A percentile compares a stretch with the other conserved stretches of the same genome.
phyloP scores from a whole-genome alignment of 306 rosid genomes.

The Vigna radiata region DNA sequence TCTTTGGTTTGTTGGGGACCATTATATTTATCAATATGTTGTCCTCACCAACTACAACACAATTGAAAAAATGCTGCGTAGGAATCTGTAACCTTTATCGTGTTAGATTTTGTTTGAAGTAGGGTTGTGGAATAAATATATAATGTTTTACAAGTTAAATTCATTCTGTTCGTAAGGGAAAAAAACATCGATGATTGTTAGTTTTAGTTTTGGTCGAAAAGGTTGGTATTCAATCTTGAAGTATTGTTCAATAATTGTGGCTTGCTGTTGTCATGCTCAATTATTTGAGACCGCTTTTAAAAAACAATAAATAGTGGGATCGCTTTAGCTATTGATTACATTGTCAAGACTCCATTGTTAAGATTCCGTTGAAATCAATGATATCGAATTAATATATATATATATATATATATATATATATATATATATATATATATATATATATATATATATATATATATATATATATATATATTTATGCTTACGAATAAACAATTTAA shows the following conservation, averaged over 20 bases:
- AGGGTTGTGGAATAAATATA: not conserved
- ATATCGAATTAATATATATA: no score
- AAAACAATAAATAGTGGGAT: not conserved
- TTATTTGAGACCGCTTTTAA: not conserved
- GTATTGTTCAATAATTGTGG: slow-evolving; percentile 25
- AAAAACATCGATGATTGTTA: not conserved
- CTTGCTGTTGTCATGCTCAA: slow-evolving; percentile 7
- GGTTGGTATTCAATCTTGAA: not conserved
- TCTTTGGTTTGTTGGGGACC: not conserved
- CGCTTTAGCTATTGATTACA: slow-evolving; percentile 2
- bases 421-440: no score
- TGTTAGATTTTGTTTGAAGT: not conserved
- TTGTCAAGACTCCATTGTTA: slow-evolving; percentile 10
- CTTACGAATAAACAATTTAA: no score
- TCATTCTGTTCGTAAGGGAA: not conserved
- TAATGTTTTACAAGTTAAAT: not conserved
- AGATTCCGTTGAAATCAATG: not conserved
- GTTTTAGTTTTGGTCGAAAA: not conserved
- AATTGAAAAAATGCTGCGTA: not conserved
- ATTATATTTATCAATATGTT: slow-evolving; percentile 1
- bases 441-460: no score
- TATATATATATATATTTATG: no score
- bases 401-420: no score
- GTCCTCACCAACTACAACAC: not conserved
- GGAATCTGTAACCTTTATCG: not conserved